Percentiles rank a stretch among this genome's conserved stretches.
Conservation (phyloP, 352 stramenopile species). For the Pythium guiyangense region DNA sequence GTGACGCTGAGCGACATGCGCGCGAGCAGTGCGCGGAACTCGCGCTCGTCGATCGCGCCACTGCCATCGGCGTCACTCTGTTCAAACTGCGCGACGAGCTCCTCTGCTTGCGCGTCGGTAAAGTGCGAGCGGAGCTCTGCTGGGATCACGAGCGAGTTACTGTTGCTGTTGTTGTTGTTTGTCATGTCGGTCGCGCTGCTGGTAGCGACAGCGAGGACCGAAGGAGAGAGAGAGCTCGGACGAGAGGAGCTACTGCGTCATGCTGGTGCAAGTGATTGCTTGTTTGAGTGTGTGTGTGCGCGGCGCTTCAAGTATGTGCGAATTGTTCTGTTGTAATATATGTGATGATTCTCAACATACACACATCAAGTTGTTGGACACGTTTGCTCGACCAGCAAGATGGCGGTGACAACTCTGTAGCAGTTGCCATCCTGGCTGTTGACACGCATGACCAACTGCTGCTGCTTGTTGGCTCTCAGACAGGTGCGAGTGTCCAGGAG, state of each 20-base stretch:
- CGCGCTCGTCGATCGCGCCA: constrained; percentile 52
- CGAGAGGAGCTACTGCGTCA: neutral
- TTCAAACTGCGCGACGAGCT: constrained; percentile 63
- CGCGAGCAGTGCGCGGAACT: constrained; percentile 55
- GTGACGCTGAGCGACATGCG: constrained; percentile 44
- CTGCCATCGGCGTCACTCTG: constrained; percentile 49
- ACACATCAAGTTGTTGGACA: too few relatives aligned
- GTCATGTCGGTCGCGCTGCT: neutral
- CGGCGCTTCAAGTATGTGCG: neutral
- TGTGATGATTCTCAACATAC: too few relatives aligned
- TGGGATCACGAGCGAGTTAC: constrained; percentile 37
- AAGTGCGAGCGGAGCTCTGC: constrained; percentile 35
- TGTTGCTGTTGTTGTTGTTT: constrained; percentile 7
- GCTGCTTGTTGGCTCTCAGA: too few relatives aligned
- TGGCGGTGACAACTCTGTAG: too few relatives aligned
- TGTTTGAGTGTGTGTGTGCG: too few relatives aligned
- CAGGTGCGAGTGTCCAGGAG: too few relatives aligned
- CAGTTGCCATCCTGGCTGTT: too few relatives aligned
- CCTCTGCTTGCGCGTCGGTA: constrained; percentile 41
- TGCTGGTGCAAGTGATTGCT: neutral
- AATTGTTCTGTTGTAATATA: too few relatives aligned
- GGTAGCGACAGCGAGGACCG: neutral
- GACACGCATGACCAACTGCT: too few relatives aligned
- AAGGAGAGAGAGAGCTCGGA: too few relatives aligned
- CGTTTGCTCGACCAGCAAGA: too few relatives aligned